Base-by-base conservation (phyloP, 2,329 filamentous ascomycete species). In the Fusarium sp. region DNA sequence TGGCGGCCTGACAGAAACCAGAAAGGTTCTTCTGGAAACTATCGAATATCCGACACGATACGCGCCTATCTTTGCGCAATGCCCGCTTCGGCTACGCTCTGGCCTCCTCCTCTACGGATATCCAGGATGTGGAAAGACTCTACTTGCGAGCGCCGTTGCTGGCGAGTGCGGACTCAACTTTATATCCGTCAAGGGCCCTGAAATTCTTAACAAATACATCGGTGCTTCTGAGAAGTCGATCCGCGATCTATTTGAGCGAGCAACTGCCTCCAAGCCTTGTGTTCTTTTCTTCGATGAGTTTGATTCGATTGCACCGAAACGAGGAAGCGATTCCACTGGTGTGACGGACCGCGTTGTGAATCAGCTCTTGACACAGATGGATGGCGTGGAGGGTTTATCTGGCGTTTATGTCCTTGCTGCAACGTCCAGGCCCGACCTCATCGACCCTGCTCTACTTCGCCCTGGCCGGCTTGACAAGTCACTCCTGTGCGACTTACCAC, bases 271-370 rank as follows among this genome's bases (percentile, higher is more conserved):
- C 5, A 88, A 90, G 58, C 96, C 96, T 0, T 98, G 95, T 70
- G 91, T 99, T 5, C 82, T 99, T 7, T 99, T 99, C 83, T 99
- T 99, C 73, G 95, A 99, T 73, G 95, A 99, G 75, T 99, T 99
- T 73, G 95, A 99, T 78, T 93, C 91, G 35, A 98, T 99, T 64
- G 96, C 96, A 0, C 95, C 95, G 3, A 99, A 98, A 78, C 87
- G 95, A 78, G 95, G 95, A 0, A 95, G 98, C 74, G 96, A 99
- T 75, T 95, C 91, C 2, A 99, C 95, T 0, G 95, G 96, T 65
- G 96, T 99, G n/a, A 99, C 95, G 1, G 96, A 99, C 76, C 88
- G 96, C 32, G 96, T 99, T 0, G 95, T 99, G 68, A 99, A 99
- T 75, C 96, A 99, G 81, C 87, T 99, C 54, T 85, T 99, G 10